Evolutionary conservation across 176 grass and related monocot genomes (phyloP).

Genomic region (Cenchrus fungigraminus): DNA sequence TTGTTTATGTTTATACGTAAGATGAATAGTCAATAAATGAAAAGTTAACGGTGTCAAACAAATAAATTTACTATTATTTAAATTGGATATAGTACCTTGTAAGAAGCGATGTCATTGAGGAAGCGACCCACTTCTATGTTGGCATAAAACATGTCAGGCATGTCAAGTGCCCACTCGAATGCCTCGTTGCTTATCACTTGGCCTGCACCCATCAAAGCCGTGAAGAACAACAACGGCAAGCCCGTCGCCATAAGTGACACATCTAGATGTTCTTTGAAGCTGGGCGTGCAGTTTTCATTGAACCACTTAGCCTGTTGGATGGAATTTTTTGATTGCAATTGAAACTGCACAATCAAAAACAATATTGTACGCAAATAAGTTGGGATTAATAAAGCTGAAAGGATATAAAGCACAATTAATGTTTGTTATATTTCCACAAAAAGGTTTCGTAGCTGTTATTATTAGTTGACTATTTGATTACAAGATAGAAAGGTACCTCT

Average conservation of each 20-base stretch:
- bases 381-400: no score
- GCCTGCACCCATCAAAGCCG: not conserved
- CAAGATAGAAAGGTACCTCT: not conserved
- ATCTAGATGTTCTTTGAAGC: constrained; percentile 30
- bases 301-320: constrained; percentile 34
- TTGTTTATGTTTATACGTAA: no score
- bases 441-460: no score
- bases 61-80: no score
- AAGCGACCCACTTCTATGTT: constrained; percentile 11
- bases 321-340: not conserved
- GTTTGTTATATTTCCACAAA: no score
- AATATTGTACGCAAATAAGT: not conserved
- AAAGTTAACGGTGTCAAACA: no score
- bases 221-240: not conserved
- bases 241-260: not conserved
- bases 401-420: no score
- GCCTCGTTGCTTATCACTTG: constrained; percentile 1
- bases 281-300: not conserved
- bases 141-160: not conserved
- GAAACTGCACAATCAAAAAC: not conserved
- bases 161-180: not conserved
- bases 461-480: not conserved
- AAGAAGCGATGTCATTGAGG: constrained; percentile 24
- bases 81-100: not conserved
- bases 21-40: no score